phyloP scores from a whole-genome alignment of 495 filamentous ascomycete species.

The Massariosphaeria phaeospora region DNA sequence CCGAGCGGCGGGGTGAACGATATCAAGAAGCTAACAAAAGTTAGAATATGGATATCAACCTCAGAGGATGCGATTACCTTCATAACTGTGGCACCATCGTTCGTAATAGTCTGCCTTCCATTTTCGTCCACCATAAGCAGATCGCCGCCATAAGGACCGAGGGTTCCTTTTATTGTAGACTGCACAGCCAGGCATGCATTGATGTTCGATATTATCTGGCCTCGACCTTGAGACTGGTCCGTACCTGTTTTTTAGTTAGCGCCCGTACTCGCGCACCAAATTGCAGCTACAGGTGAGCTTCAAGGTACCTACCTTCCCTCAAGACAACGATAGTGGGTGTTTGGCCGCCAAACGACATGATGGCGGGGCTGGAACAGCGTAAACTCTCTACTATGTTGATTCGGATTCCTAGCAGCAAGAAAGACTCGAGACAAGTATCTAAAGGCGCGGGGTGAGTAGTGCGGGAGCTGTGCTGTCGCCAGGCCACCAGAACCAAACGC shows the following conservation, averaged over 20 bases:
- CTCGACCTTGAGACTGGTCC: slow-evolving; percentile 93
- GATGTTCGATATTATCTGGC: slow-evolving; percentile 97
- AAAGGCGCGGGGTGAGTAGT: background rate
- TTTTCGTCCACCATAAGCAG: slow-evolving; percentile 92
- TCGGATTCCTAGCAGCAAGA: too few relatives aligned
- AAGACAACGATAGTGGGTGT: slow-evolving; percentile 98
- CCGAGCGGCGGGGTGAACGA: slow-evolving; percentile 94
- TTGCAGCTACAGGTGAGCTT: too few relatives aligned
- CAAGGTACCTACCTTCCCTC: slow-evolving; percentile 73
- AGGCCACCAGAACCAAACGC: slow-evolving; percentile 17
- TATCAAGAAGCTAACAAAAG: slow-evolving; percentile 74
- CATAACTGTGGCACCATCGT: slow-evolving; percentile 99
- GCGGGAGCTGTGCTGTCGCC: slow-evolving; percentile 1
- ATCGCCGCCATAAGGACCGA: slow-evolving; percentile 97
- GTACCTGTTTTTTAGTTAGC: slow-evolving; percentile 59
- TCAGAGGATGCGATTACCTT: slow-evolving; percentile 54
- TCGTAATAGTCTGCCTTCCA: slow-evolving; percentile 94
- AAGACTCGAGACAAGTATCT: too few relatives aligned
- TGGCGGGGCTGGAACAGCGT: background rate
- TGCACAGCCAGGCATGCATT: slow-evolving; percentile 98
- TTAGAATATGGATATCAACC: background rate
- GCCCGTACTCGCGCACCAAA: too few relatives aligned
- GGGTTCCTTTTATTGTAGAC: slow-evolving; percentile 85
- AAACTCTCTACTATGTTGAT: too few relatives aligned
- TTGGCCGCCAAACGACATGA: slow-evolving; percentile 96